Conservation (phyloP, 495 filamentous ascomycete genomes). For the Tuber aestivum region DNA sequence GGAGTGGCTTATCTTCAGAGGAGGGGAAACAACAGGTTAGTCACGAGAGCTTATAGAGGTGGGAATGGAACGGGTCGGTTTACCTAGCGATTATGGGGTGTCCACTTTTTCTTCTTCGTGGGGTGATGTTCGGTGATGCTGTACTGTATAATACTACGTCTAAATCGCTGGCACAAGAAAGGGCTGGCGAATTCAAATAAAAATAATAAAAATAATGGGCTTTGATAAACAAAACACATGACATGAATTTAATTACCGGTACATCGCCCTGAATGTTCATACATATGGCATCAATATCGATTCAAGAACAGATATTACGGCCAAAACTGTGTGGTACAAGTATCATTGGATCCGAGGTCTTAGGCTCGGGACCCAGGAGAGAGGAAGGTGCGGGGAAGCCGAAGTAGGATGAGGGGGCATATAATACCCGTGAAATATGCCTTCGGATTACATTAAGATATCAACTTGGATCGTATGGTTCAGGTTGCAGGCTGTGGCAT, state of each 20-base stretch:
- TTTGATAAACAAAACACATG: not conserved
- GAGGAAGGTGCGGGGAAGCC: not conserved
- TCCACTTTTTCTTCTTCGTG: not conserved
- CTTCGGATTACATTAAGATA: not conserved
- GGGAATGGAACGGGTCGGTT: conserved; percentile 15
- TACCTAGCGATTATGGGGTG: not conserved
- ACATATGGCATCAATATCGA: not conserved
- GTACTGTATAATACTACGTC: conserved; percentile 3
- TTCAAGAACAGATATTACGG: not conserved
- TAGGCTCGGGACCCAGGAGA: not conserved
- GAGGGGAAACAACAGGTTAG: conserved; percentile 26
- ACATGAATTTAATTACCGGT: not conserved
- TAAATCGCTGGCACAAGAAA: not conserved
- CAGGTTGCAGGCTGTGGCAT: not conserved
- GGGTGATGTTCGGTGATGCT: not conserved
- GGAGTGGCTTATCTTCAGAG: not conserved
- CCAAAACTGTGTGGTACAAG: not conserved
- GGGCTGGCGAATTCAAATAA: not conserved
- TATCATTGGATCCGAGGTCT: not conserved
- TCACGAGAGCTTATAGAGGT: conserved; percentile 31
- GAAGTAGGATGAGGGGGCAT: not conserved
- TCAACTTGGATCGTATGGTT: not conserved
- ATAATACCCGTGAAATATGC: not conserved
- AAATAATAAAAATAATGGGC: not conserved
- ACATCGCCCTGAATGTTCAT: not conserved